Evolutionary conservation across 2,329 filamentous ascomycete species (phyloP), one percentile per base, ranked within the genome.

Genomic region (Didymella segeticola): DNA sequence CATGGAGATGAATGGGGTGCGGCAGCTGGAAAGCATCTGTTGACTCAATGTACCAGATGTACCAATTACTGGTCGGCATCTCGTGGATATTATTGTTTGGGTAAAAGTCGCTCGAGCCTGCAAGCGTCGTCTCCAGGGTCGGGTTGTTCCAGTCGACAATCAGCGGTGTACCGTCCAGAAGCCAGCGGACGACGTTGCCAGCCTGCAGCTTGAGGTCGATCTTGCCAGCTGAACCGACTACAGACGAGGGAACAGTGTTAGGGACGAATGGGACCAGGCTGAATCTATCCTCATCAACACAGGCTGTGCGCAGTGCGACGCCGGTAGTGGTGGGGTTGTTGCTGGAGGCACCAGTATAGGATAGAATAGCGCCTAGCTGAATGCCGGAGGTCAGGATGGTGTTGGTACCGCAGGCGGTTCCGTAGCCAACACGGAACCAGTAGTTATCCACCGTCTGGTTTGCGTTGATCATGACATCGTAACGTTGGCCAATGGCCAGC

Each of bases 41-140:
- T 4, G 69, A 68, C 49, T 82, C 78, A 41, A 82, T 78, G 54
- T 78, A 75, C 78, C 78, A 82, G 56, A 78, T 77, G 25, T 77
- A 79, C 79, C 78, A 80, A 11, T 60, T 61, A 14, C 55, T 56
- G 11, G 54, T 62, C 0, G 57, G 43, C 61, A 73, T 69, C 31
- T 64, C 62, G 33, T 67, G 62, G 23, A 75, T 58, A 30, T 74
- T 75, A 7, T 60, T 56, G 30, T 67, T 67, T 2, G 56, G 47
- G 19, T 61, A 60, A 22, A 69, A 71, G 46, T 61, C 42, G 9
- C 50, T 57, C n/a, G 57, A 58, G 11, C 64, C 66, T 5, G 75
- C 66, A 6, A 78, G 68, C 15, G 79, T 66, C 17, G 79, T 80
- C 49, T 78, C 62, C 5, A 82, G 60, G 0, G 77, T 79, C 1